phyloP scores from a whole-genome alignment of 805 yeast species.

The Candida stauntonica region DNA sequence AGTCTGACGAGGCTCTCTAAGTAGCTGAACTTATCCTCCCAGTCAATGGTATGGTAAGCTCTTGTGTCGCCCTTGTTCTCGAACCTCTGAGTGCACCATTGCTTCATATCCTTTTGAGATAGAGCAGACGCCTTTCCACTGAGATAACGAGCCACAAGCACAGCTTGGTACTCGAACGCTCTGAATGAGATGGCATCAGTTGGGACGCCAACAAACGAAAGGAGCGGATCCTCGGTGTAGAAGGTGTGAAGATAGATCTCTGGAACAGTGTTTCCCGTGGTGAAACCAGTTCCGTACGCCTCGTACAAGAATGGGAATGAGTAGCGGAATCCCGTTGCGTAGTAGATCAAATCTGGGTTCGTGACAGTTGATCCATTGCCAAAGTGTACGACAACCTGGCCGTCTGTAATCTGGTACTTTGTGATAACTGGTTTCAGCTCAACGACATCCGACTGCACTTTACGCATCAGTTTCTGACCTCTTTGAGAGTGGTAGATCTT shows the following conservation, averaged over 20 bases:
- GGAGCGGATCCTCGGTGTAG: conserved; percentile 29
- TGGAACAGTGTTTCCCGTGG: conserved; percentile 28
- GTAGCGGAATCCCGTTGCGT: conserved; percentile 67
- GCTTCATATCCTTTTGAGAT: conserved; percentile 25
- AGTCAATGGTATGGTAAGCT: conserved; percentile 34
- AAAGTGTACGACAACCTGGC: conserved; percentile 32
- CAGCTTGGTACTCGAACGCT: conserved; percentile 39
- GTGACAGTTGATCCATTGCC: conserved; percentile 39
- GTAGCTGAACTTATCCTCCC: conserved; percentile 29
- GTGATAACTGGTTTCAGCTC: conserved; percentile 35
- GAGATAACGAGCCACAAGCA: conserved; percentile 31
- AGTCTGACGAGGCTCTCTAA: conserved; percentile 24
- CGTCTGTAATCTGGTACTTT: conserved; percentile 29
- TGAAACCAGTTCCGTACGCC: conserved; percentile 22
- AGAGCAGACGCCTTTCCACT: conserved; percentile 32
- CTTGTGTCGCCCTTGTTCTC: conserved; percentile 28
- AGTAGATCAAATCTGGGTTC: conserved; percentile 51
- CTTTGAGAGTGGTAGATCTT: conserved; percentile 32
- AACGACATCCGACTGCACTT: conserved; percentile 27
- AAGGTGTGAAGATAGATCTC: conserved; percentile 34
- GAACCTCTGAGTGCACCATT: conserved; percentile 31
- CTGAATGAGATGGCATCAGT: conserved; percentile 37
- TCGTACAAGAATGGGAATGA: conserved; percentile 48
- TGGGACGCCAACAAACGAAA: conserved; percentile 35
- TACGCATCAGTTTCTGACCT: conserved; percentile 33